Percentiles rank a stretch among this genome's conserved stretches.
phyloP scores from a whole-genome alignment of 2,329 filamentous ascomycete genomes.

The Scorias spongiosa region DNA sequence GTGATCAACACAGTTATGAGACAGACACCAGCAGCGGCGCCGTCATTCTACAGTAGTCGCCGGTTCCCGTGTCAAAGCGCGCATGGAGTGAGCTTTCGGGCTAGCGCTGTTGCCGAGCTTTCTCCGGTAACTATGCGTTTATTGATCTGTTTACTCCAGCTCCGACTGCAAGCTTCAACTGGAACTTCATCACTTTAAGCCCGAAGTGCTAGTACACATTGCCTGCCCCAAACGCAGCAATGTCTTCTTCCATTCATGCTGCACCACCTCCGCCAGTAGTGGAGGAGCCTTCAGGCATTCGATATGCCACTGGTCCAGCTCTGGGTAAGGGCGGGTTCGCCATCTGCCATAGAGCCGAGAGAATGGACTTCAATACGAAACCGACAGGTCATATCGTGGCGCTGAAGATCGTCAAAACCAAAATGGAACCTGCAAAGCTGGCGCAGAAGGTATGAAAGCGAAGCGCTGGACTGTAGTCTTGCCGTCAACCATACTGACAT shows the following conservation, averaged over 20 bases:
- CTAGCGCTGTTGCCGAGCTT: neutral
- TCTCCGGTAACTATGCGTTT: neutral
- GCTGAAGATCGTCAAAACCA: slow-evolving; percentile 69
- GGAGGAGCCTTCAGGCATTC: slow-evolving; percentile 52
- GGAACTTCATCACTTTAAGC: neutral
- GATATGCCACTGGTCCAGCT: slow-evolving; percentile 59
- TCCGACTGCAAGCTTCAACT: neutral
- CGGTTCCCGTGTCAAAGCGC: too few relatives aligned
- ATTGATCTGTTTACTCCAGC: neutral
- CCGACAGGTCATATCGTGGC: slow-evolving; percentile 53
- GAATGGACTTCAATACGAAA: slow-evolving; percentile 34
- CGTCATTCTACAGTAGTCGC: too few relatives aligned
- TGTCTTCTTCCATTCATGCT: slow-evolving; percentile 28
- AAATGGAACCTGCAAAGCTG: slow-evolving; percentile 65
- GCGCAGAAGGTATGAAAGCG: slow-evolving; percentile 53
- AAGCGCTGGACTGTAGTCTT: neutral
- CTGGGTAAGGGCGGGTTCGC: slow-evolving; percentile 73
- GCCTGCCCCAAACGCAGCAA: neutral
- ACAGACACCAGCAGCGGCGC: too few relatives aligned
- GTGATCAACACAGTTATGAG: too few relatives aligned
- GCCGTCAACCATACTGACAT: neutral
- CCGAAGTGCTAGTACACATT: neutral
- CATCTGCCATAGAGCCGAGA: slow-evolving; percentile 60
- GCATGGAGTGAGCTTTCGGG: too few relatives aligned
- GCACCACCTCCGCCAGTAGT: slow-evolving; percentile 42